Conservation (phyloP, 768 basidiomycete genomes). For the Mycena indigotica region DNA sequence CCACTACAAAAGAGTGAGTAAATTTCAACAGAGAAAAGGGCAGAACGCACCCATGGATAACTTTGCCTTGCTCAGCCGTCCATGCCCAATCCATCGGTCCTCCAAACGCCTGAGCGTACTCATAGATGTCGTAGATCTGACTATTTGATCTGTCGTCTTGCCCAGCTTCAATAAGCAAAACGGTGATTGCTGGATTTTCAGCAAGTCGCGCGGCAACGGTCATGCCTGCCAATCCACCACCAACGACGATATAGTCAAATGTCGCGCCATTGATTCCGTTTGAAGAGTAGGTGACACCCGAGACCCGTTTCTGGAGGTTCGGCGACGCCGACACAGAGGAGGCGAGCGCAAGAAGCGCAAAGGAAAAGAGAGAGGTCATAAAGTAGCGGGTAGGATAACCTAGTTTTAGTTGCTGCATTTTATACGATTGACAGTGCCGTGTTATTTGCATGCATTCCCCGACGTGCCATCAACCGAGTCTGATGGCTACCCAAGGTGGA, state of each 20-base stretch:
- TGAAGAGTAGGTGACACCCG: slow-evolving; percentile 19
- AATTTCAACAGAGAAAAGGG: not conserved
- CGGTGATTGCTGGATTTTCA: slow-evolving; percentile 29
- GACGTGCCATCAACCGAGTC: not conserved
- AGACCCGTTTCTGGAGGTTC: slow-evolving; percentile 2
- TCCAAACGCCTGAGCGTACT: slow-evolving; percentile 30
- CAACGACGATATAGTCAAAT: slow-evolving; percentile 28
- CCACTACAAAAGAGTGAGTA: slow-evolving; percentile 6
- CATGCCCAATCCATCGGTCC: slow-evolving; percentile 36
- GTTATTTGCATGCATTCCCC: not conserved
- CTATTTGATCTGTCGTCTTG: slow-evolving; percentile 33
- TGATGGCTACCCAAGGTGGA: not conserved
- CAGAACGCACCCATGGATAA: slow-evolving; percentile 28
- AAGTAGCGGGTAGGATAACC: not conserved
- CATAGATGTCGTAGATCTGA: slow-evolving; percentile 33
- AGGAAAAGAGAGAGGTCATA: not conserved
- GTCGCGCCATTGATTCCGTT: slow-evolving; percentile 21
- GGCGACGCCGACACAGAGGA: slow-evolving; percentile 13
- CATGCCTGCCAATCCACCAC: slow-evolving; percentile 24
- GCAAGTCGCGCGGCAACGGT: slow-evolving; percentile 37
- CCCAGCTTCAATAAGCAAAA: slow-evolving; percentile 41
- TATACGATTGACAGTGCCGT: not conserved
- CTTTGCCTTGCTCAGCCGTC: slow-evolving; percentile 29
- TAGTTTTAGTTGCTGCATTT: not conserved
- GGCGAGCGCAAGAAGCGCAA: slow-evolving; percentile 15